Evolutionary conservation across 2,329 filamentous ascomycete species (phyloP).

Genomic region (Zymoseptoria tritici): DNA sequence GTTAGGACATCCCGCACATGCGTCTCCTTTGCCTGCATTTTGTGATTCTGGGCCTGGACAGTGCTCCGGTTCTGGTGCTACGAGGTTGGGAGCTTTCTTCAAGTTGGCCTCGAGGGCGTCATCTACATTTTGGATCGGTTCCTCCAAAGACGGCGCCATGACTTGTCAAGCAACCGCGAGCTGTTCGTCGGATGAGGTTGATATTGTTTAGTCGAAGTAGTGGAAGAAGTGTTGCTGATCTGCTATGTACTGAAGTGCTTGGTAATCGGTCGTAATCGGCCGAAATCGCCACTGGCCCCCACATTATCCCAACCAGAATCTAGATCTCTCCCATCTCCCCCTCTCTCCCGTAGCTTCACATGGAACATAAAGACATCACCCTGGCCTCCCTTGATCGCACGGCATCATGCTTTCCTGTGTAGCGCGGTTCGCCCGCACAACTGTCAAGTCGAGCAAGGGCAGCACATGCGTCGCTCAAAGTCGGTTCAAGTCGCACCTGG

Average conservation of each 20-base stretch:
- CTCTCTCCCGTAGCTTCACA: not conserved
- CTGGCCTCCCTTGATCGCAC: not conserved
- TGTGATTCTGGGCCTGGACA: conserved; percentile 85
- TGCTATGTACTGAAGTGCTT: not conserved
- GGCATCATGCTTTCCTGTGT: not conserved
- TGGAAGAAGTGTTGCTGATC: not conserved
- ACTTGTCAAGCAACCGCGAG: not conserved
- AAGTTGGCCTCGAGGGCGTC: conserved; percentile 65
- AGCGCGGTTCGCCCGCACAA: not conserved
- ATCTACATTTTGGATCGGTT: conserved; percentile 46
- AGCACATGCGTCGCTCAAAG: not conserved
- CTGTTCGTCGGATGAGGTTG: not conserved
- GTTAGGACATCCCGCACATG: conserved; percentile 92
- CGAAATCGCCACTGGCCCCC: not conserved
- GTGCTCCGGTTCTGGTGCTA: conserved; percentile 82
- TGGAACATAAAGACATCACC: not conserved
- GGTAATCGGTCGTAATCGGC: not conserved
- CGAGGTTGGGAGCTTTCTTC: conserved; percentile 72
- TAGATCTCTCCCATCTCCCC: not conserved
- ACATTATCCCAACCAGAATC: not conserved
- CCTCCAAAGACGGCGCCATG: conserved; percentile 79
- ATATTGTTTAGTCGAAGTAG: not conserved
- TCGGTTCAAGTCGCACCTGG: conserved; percentile 32
- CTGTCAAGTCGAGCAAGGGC: not conserved
- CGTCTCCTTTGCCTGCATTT: conserved; percentile 60